Percentiles rank a stretch among this genome's conserved stretches.
These are phyloP conservation scores for Austroboletus niveus DNA, from an alignment of 1,284 basidiomycete genomes.

Conservation along the genomic window DNA sequence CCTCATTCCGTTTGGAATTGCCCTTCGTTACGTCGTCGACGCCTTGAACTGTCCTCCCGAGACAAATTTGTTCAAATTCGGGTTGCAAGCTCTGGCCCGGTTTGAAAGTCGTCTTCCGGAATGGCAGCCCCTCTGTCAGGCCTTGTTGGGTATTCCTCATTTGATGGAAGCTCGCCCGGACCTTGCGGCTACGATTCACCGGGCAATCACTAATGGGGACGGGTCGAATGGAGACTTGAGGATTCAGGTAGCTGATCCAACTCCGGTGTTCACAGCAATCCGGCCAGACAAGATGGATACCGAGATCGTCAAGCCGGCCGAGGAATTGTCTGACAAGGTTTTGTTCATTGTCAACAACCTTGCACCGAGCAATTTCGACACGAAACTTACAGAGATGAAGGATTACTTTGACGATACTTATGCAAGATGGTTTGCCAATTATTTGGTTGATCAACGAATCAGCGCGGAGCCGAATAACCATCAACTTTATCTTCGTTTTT, in stretches of 20 bases:
- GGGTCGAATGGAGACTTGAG: slow-evolving; percentile 40
- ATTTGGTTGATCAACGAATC: slow-evolving; percentile 94
- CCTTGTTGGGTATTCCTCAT: slow-evolving; percentile 84
- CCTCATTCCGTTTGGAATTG: slow-evolving; percentile 93
- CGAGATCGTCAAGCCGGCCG: slow-evolving; percentile 71
- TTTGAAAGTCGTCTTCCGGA: slow-evolving; percentile 89
- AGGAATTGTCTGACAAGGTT: slow-evolving; percentile 91
- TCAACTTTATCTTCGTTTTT: slow-evolving; percentile 88
- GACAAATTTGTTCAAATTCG: slow-evolving; percentile 95
- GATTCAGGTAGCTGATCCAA: slow-evolving; percentile 40
- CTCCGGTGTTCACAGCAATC: slow-evolving; percentile 71
- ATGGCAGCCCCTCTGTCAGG: slow-evolving; percentile 93
- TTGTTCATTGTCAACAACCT: slow-evolving; percentile 99
- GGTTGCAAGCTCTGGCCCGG: slow-evolving; percentile 85
- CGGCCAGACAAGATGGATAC: slow-evolving; percentile 63
- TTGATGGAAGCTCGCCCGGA: slow-evolving; percentile 87
- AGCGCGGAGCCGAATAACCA: slow-evolving; percentile 98
- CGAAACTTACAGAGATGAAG: slow-evolving; percentile 82
- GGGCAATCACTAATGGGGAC: slow-evolving; percentile 61
- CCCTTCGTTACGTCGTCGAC: slow-evolving; percentile 95
- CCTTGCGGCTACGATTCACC: slow-evolving; percentile 72
- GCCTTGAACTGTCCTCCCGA: slow-evolving; percentile 88
- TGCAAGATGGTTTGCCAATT: slow-evolving; percentile 96
- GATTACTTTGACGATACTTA: slow-evolving; percentile 79
- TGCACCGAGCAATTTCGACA: slow-evolving; percentile 90